Conservation (phyloP, 2,329 filamentous ascomycete genomes). For the Ambrosiella cleistominuta region DNA sequence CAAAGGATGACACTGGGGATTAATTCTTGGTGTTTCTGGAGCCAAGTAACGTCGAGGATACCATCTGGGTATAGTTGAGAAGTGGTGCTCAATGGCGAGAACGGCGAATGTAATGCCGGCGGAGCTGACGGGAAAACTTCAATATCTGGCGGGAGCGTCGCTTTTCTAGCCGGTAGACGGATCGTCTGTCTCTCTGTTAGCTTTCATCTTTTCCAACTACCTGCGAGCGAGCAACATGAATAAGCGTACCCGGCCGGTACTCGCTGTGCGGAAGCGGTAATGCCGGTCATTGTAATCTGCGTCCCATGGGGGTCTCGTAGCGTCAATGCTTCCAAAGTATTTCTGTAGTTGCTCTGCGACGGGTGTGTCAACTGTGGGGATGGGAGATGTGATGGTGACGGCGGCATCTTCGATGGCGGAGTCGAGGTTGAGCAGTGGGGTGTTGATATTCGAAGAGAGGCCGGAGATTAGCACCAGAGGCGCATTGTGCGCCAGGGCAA, state of each 20-base stretch:
- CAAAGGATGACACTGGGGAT: conserved; percentile 66
- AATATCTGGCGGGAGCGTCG: conserved; percentile 33
- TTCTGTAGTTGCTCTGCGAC: conserved; percentile 47
- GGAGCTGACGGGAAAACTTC: conserved; percentile 26
- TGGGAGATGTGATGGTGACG: conserved; percentile 42
- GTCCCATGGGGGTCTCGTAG: conserved; percentile 49
- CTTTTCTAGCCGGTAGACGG: conserved; percentile 39
- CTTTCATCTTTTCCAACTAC: background rate
- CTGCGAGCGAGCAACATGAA: conserved; percentile 22
- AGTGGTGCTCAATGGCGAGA: conserved; percentile 72
- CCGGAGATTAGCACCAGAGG: conserved; percentile 73
- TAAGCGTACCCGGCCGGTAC: conserved; percentile 56
- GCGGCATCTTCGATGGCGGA: conserved; percentile 2
- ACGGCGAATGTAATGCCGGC: conserved; percentile 65
- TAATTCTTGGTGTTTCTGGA: conserved; percentile 72
- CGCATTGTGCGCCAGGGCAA: conserved; percentile 73
- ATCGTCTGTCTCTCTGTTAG: conserved; percentile 27
- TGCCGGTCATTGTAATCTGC: conserved; percentile 32
- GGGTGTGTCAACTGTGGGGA: conserved; percentile 46
- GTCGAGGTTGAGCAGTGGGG: conserved; percentile 1
- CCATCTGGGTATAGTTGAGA: conserved; percentile 82
- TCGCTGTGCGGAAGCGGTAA: conserved; percentile 50
- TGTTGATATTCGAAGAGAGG: conserved; percentile 24
- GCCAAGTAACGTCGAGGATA: conserved; percentile 63
- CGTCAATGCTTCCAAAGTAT: conserved; percentile 50